Base-by-base conservation (phyloP, 306 rosid species). In the cucumber (Cucumis sativus) region DNA sequence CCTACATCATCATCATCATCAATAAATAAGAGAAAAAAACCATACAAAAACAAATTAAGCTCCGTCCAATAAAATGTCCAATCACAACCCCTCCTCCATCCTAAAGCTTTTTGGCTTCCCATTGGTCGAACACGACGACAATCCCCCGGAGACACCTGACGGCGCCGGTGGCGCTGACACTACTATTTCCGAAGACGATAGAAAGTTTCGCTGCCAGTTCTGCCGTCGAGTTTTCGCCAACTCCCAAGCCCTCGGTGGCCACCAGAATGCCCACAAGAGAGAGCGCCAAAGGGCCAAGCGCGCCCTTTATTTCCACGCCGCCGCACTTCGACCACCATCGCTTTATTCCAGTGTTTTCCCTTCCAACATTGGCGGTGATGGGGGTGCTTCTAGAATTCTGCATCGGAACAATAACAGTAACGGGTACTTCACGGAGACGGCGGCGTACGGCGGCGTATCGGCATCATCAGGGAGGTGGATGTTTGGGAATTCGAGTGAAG, bases 191-290 rank as follows among this genome's bases (percentile, higher is more conserved):
- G 83, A 54, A 47, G 80, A 86, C 11, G 84, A 78, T 51, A 81
- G 86, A 41, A 89, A 81, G 73, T 91, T 86, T 89, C 78, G 80
- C 75, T 91, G 96, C 79, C 90, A 89, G 21, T 89, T 86, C 63
- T 91, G 96, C 80, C 80, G 66, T 43, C 78, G 90, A 40, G 90
- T 74, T 6, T 91, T 89, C 37, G 79, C 78, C 6, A 91, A 89
- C 76, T 87, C 93, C 0, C 96, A 91, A 60, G 96, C 96, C 0
- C 81, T 91, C 16, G 93, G 96, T 1, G 96, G 96, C 58, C 96
- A 91, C 74, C 96, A 91, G 68, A 89, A 91, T 49, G 96, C 96
- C 6, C 96, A 91, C 83, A 91, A 91, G 86, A 82, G 88, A 76
- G 96, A 91, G 76, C 90, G 93, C 33, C 88, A 87, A 70, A 81